Percentiles rank a stretch among this genome's conserved stretches.
Conservation (phyloP, 345 rosid species). For the Pistacia integerrima region DNA sequence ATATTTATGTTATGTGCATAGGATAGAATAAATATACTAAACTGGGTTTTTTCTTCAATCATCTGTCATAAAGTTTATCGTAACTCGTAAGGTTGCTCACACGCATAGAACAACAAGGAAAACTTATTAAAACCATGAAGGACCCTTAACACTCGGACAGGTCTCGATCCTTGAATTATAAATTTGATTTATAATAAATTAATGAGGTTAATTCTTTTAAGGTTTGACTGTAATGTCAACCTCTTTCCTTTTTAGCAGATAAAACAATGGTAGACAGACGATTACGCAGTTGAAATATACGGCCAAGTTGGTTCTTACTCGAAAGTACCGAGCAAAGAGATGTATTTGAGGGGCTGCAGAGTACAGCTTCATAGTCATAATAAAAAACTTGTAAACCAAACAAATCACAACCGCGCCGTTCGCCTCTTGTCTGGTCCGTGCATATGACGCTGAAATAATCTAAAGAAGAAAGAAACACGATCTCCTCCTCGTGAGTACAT, state of each 20-base stretch:
- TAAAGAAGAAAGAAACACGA: not conserved
- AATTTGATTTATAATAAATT: no score
- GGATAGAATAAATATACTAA: not conserved
- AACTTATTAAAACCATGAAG: no score
- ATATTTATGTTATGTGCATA: no score
- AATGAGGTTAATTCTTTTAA: no score
- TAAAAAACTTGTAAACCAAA: not conserved
- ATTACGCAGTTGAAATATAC: not conserved
- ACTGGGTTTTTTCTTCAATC: not conserved
- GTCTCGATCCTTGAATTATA: no score
- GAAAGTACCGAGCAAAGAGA: not conserved
- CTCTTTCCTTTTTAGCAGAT: no score
- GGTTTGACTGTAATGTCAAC: not conserved
- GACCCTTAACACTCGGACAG: no score
- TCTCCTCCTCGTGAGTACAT: not conserved
- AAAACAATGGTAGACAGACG: not conserved
- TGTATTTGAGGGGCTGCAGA: not conserved
- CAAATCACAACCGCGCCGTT: constrained; percentile 23
- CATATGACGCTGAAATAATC: not conserved
- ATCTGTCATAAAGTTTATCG: no score
- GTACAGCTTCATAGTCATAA: not conserved
- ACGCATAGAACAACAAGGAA: no score
- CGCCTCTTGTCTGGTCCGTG: constrained; percentile 23
- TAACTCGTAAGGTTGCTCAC: no score
- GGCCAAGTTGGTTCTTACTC: not conserved